These are phyloP conservation scores for Fusarium neocosmosporiellum DNA, from an alignment of 2,329 filamentous ascomycete species.

Conservation along the genomic window DNA sequence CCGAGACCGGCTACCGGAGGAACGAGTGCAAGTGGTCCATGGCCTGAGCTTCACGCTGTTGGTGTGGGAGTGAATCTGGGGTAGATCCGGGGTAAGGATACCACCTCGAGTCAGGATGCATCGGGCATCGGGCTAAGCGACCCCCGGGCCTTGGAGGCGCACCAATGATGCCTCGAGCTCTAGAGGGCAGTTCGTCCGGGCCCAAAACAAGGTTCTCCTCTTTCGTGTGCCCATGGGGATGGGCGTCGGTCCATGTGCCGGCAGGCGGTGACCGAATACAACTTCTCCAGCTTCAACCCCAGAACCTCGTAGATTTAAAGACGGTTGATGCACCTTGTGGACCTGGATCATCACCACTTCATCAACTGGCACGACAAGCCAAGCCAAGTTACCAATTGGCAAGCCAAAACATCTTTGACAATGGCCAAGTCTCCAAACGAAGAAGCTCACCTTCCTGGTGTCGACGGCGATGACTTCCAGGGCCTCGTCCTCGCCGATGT, in stretches of 20 bases:
- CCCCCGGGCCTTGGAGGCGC: not conserved
- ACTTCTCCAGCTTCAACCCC: constrained; percentile 5
- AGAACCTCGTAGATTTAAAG: constrained; percentile 26
- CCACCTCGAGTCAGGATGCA: not conserved
- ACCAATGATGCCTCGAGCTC: not conserved
- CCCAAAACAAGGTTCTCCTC: not conserved
- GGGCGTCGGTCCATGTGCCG: constrained; percentile 20
- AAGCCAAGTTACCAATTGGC: not conserved
- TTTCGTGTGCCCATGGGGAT: constrained; percentile 3
- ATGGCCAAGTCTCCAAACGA: constrained; percentile 22
- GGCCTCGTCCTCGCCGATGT: constrained; percentile 41
- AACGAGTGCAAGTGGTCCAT: not conserved
- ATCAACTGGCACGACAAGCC: not conserved
- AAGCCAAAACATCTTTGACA: not conserved
- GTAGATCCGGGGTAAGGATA: constrained; percentile 34
- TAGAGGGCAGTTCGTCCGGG: not conserved
- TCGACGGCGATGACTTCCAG: constrained; percentile 32
- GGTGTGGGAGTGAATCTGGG: constrained; percentile 19
- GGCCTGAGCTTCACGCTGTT: not conserved
- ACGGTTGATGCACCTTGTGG: not conserved
- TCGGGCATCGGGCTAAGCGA: constrained; percentile 27
- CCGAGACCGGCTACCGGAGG: not conserved
- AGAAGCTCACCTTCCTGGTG: constrained; percentile 22
- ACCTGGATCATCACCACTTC: not conserved
- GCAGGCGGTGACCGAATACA: not conserved